Percentiles rank a stretch among this genome's conserved stretches.
Conservation (phyloP, 352 stramenopile species). For the Pythium chondricola region DNA sequence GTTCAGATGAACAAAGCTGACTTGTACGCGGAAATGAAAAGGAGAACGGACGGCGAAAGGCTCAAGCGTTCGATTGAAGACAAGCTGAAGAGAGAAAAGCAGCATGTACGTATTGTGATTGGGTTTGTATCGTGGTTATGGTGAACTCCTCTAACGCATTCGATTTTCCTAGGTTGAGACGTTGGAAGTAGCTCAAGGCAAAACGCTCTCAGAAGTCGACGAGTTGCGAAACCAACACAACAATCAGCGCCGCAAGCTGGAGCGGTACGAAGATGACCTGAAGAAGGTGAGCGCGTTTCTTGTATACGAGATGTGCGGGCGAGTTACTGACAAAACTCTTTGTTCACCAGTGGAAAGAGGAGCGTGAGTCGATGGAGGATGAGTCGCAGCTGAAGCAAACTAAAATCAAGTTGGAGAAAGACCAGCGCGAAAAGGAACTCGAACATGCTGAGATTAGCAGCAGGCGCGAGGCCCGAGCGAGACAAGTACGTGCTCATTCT, state of each 20-base stretch:
- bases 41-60: conserved; percentile 42
- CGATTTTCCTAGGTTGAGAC: conserved; percentile 39
- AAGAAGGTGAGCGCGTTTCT: conserved; percentile 25
- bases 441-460: conserved; percentile 73
- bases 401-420: conserved; percentile 56
- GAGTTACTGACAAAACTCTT: too few relatives aligned
- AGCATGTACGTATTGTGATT: conserved; percentile 18
- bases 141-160: background rate
- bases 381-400: conserved; percentile 43
- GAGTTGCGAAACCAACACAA: conserved; percentile 73
- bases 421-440: conserved; percentile 63
- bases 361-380: conserved; percentile 42
- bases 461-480: conserved; percentile 46
- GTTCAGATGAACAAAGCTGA: too few relatives aligned
- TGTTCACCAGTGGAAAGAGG: conserved; percentile 61
- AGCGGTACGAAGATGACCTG: conserved; percentile 60
- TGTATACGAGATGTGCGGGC: too few relatives aligned
- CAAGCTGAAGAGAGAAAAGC: conserved; percentile 63
- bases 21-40: too few relatives aligned
- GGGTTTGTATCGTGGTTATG: background rate
- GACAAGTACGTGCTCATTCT: conserved; percentile 13
- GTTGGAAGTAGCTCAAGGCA: conserved; percentile 52
- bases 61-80: conserved; percentile 48
- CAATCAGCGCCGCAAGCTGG: conserved; percentile 47
- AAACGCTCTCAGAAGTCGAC: conserved; percentile 64